These are phyloP conservation scores for Astrocystis sublimbata DNA, from an alignment of 495 filamentous ascomycete species.

Conservation along the genomic window DNA sequence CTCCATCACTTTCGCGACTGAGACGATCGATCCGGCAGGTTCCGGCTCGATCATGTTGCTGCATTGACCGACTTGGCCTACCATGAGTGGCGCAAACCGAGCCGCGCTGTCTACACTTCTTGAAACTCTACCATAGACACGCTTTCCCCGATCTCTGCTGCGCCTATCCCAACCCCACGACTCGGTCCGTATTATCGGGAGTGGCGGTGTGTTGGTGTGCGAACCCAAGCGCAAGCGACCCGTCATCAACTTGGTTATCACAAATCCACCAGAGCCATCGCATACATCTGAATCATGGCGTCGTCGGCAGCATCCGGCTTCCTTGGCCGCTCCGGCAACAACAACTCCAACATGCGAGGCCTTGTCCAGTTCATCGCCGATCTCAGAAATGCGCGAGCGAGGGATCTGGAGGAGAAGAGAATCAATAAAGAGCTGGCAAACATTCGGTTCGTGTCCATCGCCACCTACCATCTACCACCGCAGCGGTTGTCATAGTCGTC, in stretches of 20 bases:
- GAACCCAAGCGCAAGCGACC: slow-evolving; percentile 2
- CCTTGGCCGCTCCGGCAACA: slow-evolving; percentile 60
- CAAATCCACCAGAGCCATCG: slow-evolving; percentile 10
- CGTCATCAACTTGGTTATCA: background rate
- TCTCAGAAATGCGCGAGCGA: slow-evolving; percentile 87
- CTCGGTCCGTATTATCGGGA: too few relatives aligned
- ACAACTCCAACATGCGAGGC: slow-evolving; percentile 73
- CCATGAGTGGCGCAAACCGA: slow-evolving; percentile 35
- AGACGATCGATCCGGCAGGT: slow-evolving; percentile 8
- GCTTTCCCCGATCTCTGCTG: background rate
- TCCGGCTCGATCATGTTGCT: slow-evolving; percentile 31
- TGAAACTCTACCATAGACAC: slow-evolving; percentile 18
- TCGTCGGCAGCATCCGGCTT: slow-evolving; percentile 58
- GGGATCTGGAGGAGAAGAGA: slow-evolving; percentile 96
- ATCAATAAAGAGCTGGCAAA: slow-evolving; percentile 99
- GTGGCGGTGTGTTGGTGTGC: slow-evolving; percentile 11
- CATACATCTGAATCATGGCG: slow-evolving; percentile 46
- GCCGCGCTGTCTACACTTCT: slow-evolving; percentile 33
- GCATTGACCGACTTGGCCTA: slow-evolving; percentile 33
- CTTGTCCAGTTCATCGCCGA: slow-evolving; percentile 99
- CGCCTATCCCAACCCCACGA: background rate
- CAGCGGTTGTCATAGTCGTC: too few relatives aligned
- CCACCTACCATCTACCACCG: too few relatives aligned
- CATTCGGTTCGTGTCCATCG: slow-evolving; percentile 64
- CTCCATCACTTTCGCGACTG: background rate